Evolutionary conservation across 768 basidiomycete genomes (phyloP).

Genomic region (Hericium rajendrae): DNA sequence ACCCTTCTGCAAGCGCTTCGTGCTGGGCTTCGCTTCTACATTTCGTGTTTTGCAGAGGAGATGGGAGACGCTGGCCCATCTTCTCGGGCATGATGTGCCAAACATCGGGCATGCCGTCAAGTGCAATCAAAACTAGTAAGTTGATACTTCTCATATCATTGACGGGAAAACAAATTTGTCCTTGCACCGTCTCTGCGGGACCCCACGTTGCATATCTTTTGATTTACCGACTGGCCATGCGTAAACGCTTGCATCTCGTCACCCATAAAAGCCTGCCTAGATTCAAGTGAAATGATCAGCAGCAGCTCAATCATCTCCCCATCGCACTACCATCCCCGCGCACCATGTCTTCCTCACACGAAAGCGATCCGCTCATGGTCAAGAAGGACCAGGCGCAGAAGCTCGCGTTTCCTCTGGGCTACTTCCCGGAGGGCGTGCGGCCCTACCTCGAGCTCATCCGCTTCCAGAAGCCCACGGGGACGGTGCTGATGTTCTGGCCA

Average conservation of each 20-base stretch:
- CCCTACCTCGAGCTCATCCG: conserved; percentile 14
- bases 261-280: background rate
- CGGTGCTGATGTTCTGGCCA: conserved; percentile 3
- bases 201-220: background rate
- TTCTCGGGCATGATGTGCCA: too few relatives aligned
- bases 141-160: background rate
- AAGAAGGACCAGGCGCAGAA: conserved; percentile 3
- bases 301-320: background rate
- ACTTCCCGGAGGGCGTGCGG: conserved; percentile 10
- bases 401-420: conserved; percentile 13
- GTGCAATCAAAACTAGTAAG: background rate
- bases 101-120: background rate
- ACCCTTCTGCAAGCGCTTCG: too few relatives aligned
- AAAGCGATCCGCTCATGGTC: background rate
- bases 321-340: background rate
- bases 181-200: background rate
- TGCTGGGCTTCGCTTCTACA: too few relatives aligned
- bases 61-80: too few relatives aligned
- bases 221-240: background rate
- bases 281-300: background rate
- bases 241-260: background rate
- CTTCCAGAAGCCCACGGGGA: background rate
- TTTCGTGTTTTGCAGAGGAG: too few relatives aligned
- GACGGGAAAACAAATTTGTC: background rate
- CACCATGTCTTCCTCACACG: background rate